Conservation (phyloP, 148 eudicot species). For the Spergularia bocconei region DNA sequence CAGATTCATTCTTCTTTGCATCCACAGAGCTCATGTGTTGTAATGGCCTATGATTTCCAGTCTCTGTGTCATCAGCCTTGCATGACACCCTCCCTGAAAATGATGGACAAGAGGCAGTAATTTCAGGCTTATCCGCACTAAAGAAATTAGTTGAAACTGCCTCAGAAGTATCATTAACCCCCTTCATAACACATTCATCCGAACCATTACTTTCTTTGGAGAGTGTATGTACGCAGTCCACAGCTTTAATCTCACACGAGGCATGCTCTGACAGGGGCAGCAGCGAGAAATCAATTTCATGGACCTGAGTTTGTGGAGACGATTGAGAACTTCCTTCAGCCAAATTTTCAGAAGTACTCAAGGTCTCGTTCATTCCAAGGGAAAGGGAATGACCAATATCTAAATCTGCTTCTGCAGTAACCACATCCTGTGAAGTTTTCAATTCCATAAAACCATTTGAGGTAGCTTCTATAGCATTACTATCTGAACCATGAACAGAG, state of each 20-base stretch:
- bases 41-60: neutral
- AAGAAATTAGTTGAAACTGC: neutral
- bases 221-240: constrained; percentile 23
- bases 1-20: neutral
- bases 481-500: neutral
- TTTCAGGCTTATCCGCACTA: neutral
- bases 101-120: neutral
- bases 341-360: neutral
- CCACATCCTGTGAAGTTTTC: neutral
- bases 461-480: constrained; percentile 6
- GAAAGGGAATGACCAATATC: constrained; percentile 19
- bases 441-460: neutral
- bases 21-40: neutral
- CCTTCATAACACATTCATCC: neutral
- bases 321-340: constrained; percentile 3
- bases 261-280: constrained; percentile 15
- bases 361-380: constrained; percentile 16
- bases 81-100: neutral
- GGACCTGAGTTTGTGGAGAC: constrained; percentile 8
- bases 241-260: neutral
- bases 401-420: constrained; percentile 2
- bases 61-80: neutral
- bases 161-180: neutral
- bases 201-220: neutral
- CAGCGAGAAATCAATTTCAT: constrained; percentile 17